phyloP scores from a whole-genome alignment of 2,329 filamentous ascomycete species.

The Fusarium tuaranense region DNA sequence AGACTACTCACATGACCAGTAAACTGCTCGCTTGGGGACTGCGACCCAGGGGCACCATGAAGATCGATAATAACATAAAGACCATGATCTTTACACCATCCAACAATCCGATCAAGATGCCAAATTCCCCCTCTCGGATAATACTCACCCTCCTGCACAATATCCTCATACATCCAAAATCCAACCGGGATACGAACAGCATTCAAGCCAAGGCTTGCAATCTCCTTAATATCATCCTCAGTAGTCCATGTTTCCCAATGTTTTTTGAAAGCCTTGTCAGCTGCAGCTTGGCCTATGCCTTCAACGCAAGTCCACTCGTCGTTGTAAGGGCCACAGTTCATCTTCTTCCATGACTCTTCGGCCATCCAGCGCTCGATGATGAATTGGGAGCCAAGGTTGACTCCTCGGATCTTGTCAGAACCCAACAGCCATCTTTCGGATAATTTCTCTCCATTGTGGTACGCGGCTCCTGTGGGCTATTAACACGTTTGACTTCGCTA shows the following conservation, averaged over 20 bases:
- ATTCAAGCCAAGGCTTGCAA: conserved; percentile 39
- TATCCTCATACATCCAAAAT: conserved; percentile 43
- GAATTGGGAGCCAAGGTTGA: conserved; percentile 45
- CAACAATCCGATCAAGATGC: conserved; percentile 43
- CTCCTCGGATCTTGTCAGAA: conserved; percentile 37
- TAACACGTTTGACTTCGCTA: not conserved
- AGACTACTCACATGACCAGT: conserved; percentile 39
- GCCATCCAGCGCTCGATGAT: conserved; percentile 46
- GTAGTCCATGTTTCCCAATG: conserved; percentile 44
- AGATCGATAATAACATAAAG: conserved; percentile 44
- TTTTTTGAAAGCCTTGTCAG: conserved; percentile 38
- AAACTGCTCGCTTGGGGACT: conserved; percentile 40
- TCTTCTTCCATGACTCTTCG: conserved; percentile 32
- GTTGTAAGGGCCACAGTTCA: conserved; percentile 42
- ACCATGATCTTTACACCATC: conserved; percentile 39
- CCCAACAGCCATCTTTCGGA: conserved; percentile 27
- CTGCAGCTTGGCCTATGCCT: conserved; percentile 37
- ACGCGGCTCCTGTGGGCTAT: not conserved
- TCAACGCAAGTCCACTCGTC: conserved; percentile 44
- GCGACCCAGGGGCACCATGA: conserved; percentile 39
- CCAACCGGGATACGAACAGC: conserved; percentile 44
- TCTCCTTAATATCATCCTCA: conserved; percentile 39
- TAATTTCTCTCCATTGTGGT: not conserved
- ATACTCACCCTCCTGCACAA: conserved; percentile 35
- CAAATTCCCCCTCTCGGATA: conserved; percentile 40